Conservation (phyloP, 148 eudicot species). For the Cornus florida region DNA sequence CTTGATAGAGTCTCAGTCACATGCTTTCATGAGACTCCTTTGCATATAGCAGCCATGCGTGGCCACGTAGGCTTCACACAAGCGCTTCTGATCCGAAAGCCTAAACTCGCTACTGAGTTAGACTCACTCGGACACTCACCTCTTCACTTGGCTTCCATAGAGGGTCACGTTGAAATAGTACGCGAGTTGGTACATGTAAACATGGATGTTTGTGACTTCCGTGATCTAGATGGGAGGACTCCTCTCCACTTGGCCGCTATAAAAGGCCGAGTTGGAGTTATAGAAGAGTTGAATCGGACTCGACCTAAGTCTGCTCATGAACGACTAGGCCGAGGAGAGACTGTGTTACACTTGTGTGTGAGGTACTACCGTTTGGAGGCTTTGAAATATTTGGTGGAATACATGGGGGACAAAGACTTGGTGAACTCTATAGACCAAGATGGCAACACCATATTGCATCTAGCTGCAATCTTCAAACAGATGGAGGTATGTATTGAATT, state of each 20-base stretch:
- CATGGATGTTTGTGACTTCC: too few relatives aligned
- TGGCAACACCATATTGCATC: constrained; percentile 35
- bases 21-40: constrained; percentile 21
- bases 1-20: constrained; percentile 24
- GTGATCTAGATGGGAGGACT: too few relatives aligned
- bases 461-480: constrained; percentile 29
- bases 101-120: constrained; percentile 22
- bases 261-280: too few relatives aligned
- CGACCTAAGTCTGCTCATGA: too few relatives aligned
- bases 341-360: too few relatives aligned
- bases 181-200: too few relatives aligned
- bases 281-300: too few relatives aligned
- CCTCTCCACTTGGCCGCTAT: too few relatives aligned
- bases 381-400: constrained; percentile 18
- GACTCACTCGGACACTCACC: too few relatives aligned
- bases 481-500: constrained; percentile 20
- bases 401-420: constrained; percentile 14
- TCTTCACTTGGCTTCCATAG: too few relatives aligned
- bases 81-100: constrained; percentile 21
- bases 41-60: constrained; percentile 31
- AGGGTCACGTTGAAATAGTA: too few relatives aligned
- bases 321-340: too few relatives aligned
- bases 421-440: constrained; percentile 27
- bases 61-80: constrained; percentile 28
- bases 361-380: constrained; percentile 22